These are phyloP conservation scores for Agrocybe pediades DNA, from an alignment of 768 basidiomycete genomes.

Conservation along the genomic window DNA sequence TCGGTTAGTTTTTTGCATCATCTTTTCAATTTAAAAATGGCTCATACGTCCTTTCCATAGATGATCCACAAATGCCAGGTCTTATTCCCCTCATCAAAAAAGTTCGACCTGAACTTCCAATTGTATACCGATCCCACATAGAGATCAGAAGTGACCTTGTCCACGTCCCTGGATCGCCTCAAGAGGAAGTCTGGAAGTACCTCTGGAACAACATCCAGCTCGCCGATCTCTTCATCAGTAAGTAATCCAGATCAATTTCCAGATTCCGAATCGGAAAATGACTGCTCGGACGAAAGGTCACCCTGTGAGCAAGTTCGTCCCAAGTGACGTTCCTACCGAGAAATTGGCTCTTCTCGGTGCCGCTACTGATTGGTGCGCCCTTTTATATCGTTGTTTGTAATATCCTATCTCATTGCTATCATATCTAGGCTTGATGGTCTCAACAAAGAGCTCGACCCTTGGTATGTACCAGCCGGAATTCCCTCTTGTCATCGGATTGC, in stretches of 20 bases:
- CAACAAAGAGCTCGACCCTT: conserved; percentile 82
- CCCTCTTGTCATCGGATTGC: not conserved
- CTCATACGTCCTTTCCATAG: conserved; percentile 25
- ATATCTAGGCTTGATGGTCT: conserved; percentile 80
- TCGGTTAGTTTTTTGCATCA: conserved; percentile 50
- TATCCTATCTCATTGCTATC: not conserved
- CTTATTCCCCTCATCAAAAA: conserved; percentile 91
- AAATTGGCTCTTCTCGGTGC: conserved; percentile 78
- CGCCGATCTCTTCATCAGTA: conserved; percentile 89
- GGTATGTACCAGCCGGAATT: conserved; percentile 30
- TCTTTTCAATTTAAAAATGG: not conserved
- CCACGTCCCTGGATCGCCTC: conserved; percentile 78
- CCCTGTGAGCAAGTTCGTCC: conserved; percentile 93
- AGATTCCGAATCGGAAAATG: not conserved
- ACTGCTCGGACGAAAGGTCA: conserved; percentile 48
- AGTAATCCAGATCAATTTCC: conserved; percentile 23
- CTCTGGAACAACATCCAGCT: conserved; percentile 91
- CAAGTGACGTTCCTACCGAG: conserved; percentile 74
- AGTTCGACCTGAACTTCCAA: conserved; percentile 80
- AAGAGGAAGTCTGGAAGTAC: conserved; percentile 93
- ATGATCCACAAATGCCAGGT: conserved; percentile 94
- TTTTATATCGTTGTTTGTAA: not conserved
- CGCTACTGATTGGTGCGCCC: conserved; percentile 80
- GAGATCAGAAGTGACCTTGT: conserved; percentile 90
- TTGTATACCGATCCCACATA: conserved; percentile 94